phyloP scores from a whole-genome alignment of 345 rosid species.

The Adansonia digitata region DNA sequence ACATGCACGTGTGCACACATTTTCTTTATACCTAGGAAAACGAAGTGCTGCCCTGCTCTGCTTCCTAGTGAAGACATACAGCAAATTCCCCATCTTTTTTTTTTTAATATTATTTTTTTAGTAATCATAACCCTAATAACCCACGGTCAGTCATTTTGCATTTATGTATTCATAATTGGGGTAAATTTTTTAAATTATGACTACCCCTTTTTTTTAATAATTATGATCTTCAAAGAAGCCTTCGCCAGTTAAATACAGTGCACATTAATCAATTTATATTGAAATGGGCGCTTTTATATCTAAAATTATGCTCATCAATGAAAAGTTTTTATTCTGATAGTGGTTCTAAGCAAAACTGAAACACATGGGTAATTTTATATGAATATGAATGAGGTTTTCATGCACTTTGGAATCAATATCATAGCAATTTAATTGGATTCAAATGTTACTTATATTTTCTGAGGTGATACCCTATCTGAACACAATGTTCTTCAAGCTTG shows the following conservation, averaged over 20 bases:
- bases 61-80: slow-evolving; percentile 24
- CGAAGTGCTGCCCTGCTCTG: slow-evolving; percentile 15
- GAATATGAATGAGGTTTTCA: background rate
- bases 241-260: background rate
- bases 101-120: background rate
- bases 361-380: background rate
- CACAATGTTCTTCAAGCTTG: background rate
- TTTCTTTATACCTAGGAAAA: slow-evolving; percentile 20
- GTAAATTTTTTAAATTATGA: background rate
- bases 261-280: background rate
- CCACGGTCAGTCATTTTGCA: slow-evolving; percentile 7
- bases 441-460: background rate
- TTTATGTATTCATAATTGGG: background rate
- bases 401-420: background rate
- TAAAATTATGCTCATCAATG: no score
- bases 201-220: no score
- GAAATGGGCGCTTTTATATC: background rate
- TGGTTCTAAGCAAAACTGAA: background rate
- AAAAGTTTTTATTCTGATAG: background rate
- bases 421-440: background rate
- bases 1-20: slow-evolving; percentile 41
- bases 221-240: background rate
- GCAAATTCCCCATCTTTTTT: slow-evolving; percentile 9
- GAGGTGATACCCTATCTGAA: background rate
- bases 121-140: slow-evolving; percentile 6